A percentile compares a stretch with the other conserved stretches of the same genome.
These are phyloP conservation scores for Hericium coralloides DNA, from an alignment of 768 basidiomycete genomes.

Conservation along the genomic window DNA sequence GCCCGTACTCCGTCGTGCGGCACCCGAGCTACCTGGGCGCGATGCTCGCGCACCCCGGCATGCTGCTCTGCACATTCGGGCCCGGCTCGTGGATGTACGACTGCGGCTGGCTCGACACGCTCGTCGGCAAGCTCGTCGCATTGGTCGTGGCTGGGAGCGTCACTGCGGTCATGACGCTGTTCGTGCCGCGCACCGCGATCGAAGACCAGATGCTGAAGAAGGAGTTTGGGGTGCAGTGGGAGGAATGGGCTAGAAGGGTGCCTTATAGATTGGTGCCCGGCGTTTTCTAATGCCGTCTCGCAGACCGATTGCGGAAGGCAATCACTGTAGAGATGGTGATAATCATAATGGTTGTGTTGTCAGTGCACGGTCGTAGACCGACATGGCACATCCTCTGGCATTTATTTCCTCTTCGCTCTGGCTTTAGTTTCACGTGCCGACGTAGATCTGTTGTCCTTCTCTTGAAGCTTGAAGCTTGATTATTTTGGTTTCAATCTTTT, in stretches of 20 bases:
- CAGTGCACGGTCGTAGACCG: too few relatives aligned
- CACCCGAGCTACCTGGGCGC: slow-evolving; percentile 20
- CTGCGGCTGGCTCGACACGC: slow-evolving; percentile 5
- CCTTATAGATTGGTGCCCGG: background rate
- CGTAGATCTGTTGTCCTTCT: too few relatives aligned
- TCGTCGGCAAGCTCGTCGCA: slow-evolving; percentile 5
- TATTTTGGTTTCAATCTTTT: too few relatives aligned
- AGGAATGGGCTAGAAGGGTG: background rate
- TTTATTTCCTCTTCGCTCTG: too few relatives aligned
- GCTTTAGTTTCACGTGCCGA: too few relatives aligned
- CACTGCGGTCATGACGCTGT: background rate
- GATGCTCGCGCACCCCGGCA: slow-evolving; percentile 6
- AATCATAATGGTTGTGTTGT: too few relatives aligned
- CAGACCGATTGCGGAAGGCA: too few relatives aligned
- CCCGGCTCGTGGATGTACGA: slow-evolving; percentile 13
- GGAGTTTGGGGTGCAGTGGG: slow-evolving; percentile 1
- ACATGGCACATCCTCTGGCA: too few relatives aligned
- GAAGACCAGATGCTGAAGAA: background rate
- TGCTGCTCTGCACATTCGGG: slow-evolving; percentile 1
- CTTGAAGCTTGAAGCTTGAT: too few relatives aligned
- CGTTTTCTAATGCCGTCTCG: background rate
- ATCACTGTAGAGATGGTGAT: too few relatives aligned
- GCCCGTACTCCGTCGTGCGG: slow-evolving; percentile 22
- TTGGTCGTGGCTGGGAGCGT: background rate
- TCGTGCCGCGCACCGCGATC: background rate